Percentiles rank a stretch among this genome's conserved stretches.
Conservation (phyloP, 768 basidiomycete species). For the Suillus lakei region DNA sequence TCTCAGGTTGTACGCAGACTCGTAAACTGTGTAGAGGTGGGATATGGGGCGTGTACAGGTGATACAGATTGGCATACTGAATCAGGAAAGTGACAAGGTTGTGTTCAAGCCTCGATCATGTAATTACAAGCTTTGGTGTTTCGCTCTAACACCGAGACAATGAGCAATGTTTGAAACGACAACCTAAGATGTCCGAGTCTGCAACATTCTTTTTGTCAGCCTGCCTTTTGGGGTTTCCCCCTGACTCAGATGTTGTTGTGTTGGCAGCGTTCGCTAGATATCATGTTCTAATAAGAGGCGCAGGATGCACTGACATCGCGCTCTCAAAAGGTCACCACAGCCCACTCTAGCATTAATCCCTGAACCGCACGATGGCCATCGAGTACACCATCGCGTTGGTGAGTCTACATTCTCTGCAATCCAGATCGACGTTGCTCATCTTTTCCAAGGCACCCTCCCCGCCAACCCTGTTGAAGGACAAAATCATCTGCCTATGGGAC, state of each 20-base stretch:
- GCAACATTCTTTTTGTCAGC: not conserved
- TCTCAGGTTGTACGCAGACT: constrained; percentile 76
- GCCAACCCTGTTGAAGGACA: not conserved
- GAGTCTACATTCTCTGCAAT: not conserved
- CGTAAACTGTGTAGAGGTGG: constrained; percentile 82
- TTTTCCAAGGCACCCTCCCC: constrained; percentile 3
- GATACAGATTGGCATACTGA: constrained; percentile 79
- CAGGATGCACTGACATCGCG: not conserved
- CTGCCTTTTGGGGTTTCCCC: not conserved
- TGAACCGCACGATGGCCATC: not conserved
- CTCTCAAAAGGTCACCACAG: not conserved
- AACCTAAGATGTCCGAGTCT: not conserved
- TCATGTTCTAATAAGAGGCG: not conserved
- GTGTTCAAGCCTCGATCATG: not conserved
- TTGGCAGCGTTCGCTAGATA: not conserved
- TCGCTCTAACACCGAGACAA: constrained; percentile 3
- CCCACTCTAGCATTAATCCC: too few relatives aligned
- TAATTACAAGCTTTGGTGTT: not conserved
- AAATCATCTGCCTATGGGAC: constrained; percentile 3
- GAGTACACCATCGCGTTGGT: not conserved
- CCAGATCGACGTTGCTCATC: not conserved
- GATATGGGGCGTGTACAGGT: constrained; percentile 67
- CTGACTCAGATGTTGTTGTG: constrained; percentile 9
- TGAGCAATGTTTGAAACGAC: not conserved
- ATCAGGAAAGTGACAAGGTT: constrained; percentile 6